phyloP scores from a whole-genome alignment of 148 eudicot genomes.

The Drosera capensis region DNA sequence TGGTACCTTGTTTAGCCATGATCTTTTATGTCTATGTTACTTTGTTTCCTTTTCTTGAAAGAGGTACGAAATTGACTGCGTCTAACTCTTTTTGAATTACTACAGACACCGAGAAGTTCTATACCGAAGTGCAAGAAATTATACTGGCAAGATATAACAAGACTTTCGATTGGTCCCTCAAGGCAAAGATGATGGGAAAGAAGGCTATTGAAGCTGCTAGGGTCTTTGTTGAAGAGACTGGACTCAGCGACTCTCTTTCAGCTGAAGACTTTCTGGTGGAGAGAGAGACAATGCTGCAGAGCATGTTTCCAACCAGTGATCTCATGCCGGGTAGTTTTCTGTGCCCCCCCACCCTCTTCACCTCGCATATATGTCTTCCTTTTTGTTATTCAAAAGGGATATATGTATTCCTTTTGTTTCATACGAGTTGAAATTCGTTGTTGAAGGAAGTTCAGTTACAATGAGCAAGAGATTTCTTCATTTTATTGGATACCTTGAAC shows the following conservation, averaged over 20 bases:
- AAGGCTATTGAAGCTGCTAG: conserved; percentile 92
- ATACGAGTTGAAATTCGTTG: no score
- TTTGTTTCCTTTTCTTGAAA: not conserved
- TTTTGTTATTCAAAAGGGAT: no score
- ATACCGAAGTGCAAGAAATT: conserved; percentile 80
- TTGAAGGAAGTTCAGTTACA: no score
- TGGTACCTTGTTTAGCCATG: no score
- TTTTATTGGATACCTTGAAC: no score
- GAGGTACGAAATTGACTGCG: not conserved
- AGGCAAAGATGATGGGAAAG: conserved; percentile 97
- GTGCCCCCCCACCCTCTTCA: not conserved
- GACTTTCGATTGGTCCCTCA: conserved; percentile 95
- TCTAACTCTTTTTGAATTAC: conserved; percentile 1
- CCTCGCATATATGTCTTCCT: no score
- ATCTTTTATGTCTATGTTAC: no score
- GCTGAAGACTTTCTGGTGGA: conserved; percentile 83
- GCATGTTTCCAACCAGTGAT: conserved; percentile 73
- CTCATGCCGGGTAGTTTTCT: conserved; percentile 76
- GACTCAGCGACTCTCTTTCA: conserved; percentile 64
- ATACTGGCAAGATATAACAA: conserved; percentile 76
- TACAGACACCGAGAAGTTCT: conserved; percentile 87
- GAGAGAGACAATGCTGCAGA: conserved; percentile 70
- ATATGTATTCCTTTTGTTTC: no score
- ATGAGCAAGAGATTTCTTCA: no score
- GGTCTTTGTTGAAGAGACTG: conserved; percentile 82